These are phyloP conservation scores for Copromyces sp. DNA, from an alignment of 495 filamentous ascomycete genomes.

Conservation along the genomic window DNA sequence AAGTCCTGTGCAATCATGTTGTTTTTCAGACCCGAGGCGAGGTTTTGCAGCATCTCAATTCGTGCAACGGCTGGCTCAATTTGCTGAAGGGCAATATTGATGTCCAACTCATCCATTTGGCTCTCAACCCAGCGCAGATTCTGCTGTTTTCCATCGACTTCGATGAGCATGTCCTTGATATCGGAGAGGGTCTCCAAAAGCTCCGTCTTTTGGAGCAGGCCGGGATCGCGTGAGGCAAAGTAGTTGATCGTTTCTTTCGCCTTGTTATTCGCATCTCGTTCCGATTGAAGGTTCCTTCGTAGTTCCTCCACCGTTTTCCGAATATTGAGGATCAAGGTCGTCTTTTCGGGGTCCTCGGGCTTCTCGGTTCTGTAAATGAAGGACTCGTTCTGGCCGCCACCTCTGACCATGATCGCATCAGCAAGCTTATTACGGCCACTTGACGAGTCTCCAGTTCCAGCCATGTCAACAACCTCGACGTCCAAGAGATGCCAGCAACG, in stretches of 20 bases:
- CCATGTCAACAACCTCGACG: conserved; percentile 84
- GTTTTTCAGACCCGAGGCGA: conserved; percentile 70
- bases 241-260: conserved; percentile 73
- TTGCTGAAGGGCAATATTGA: conserved; percentile 82
- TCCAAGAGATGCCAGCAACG: conserved; percentile 91
- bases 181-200: conserved; percentile 58
- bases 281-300: conserved; percentile 67
- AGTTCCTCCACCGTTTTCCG: conserved; percentile 87
- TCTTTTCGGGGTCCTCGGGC: conserved; percentile 62
- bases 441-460: conserved; percentile 47
- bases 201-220: conserved; percentile 61
- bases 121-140: conserved; percentile 91
- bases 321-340: conserved; percentile 71
- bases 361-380: conserved; percentile 87
- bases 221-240: conserved; percentile 60
- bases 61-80: conserved; percentile 75
- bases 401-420: conserved; percentile 82
- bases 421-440: conserved; percentile 55
- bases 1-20: conserved; percentile 80
- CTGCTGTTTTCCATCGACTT: conserved; percentile 92
- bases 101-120: conserved; percentile 93
- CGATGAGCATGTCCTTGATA: conserved; percentile 73
- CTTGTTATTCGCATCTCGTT: conserved; percentile 70
- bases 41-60: conserved; percentile 70
- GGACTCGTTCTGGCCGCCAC: conserved; percentile 69